Evolutionary conservation across 371 early-diverging fungal genomes (phyloP).

Genomic region (Mortierella sp.): DNA sequence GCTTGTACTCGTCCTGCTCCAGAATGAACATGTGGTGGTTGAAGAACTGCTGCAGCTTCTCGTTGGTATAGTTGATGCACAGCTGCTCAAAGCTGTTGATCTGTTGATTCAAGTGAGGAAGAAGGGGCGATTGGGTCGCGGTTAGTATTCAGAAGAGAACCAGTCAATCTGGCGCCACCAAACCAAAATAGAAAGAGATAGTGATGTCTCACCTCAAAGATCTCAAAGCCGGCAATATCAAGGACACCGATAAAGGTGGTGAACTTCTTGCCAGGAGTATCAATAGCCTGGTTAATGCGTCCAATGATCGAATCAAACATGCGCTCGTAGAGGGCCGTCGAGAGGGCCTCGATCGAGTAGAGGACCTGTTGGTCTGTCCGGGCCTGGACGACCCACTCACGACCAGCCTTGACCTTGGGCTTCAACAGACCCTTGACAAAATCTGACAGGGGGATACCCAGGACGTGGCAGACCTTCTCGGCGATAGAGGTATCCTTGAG

Average conservation of each 20-base stretch:
- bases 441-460: slow-evolving; percentile 90
- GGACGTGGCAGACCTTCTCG: slow-evolving; percentile 94
- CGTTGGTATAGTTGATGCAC: slow-evolving; percentile 99
- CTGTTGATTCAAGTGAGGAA: slow-evolving; percentile 46
- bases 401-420: slow-evolving; percentile 96
- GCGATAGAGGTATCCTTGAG: slow-evolving; percentile 83
- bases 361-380: slow-evolving; percentile 90
- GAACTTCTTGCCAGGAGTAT: slow-evolving; percentile 73
- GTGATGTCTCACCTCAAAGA: slow-evolving; percentile 90
- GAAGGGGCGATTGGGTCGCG: not conserved
- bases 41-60: slow-evolving; percentile 99
- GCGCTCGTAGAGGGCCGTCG: slow-evolving; percentile 97
- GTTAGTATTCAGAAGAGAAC: not conserved
- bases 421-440: slow-evolving; percentile 91
- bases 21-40: slow-evolving; percentile 99
- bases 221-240: slow-evolving; percentile 99
- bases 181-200: not conserved
- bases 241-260: slow-evolving; percentile 97
- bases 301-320: slow-evolving; percentile 95
- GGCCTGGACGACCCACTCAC: slow-evolving; percentile 96
- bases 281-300: slow-evolving; percentile 91
- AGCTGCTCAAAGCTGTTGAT: slow-evolving; percentile 99
- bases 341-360: slow-evolving; percentile 94
- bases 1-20: slow-evolving; percentile 99
- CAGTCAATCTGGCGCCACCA: not conserved